Evolutionary conservation across 2,329 filamentous ascomycete genomes (phyloP), one percentile per base, ranked within the genome.

Genomic region (Esteya vermicola): DNA sequence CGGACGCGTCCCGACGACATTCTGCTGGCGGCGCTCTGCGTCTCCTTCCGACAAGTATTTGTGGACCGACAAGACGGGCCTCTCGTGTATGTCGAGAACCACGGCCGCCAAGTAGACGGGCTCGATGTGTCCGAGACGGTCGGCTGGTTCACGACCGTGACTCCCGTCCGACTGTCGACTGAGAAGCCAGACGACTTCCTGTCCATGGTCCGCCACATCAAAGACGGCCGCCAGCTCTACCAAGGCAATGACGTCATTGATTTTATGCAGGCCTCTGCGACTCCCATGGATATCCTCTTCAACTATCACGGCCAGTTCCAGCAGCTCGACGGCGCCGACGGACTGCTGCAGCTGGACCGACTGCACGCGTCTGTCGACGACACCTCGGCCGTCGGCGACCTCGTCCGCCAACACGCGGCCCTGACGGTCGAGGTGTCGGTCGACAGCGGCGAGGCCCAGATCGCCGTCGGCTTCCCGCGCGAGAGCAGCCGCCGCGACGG

Each of bases 91-190:
- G 69, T 66, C 40, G 65, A 69, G 45, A 67, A 70, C 43, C 60
- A 65, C 28, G 68, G 68, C 14, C 58, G 69, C 8, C 25, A 26
- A 13, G 25, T 8, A 7, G 25, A 26, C 8, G 25, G 13, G 25
- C 56, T 68, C 12, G 68, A 76, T 51, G 61, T 75, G 1, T 64
- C 65, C 5, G 60, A 71, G 38, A 76, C 72, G 0, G 70, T 77
- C 0, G 73, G 72, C 2, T 76, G 71, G 71, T 75, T 77, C 45
- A 74, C 71, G 3, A 65, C 70, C 0, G 55, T 77, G 12, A 70
- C 32, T n/a, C 32, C 32, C 6, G 10, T 34, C 10, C 18, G 18
- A 8, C 10, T 34, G 32, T 5, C 19, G 12, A 9, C 9, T 7
- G 12, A 34, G 10, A 20, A 7, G 12, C 9, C 9, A 6, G 28